Evolutionary conservation across 23 red algal species (phyloP).

Genomic region (Gracilaria domingensis): DNA sequence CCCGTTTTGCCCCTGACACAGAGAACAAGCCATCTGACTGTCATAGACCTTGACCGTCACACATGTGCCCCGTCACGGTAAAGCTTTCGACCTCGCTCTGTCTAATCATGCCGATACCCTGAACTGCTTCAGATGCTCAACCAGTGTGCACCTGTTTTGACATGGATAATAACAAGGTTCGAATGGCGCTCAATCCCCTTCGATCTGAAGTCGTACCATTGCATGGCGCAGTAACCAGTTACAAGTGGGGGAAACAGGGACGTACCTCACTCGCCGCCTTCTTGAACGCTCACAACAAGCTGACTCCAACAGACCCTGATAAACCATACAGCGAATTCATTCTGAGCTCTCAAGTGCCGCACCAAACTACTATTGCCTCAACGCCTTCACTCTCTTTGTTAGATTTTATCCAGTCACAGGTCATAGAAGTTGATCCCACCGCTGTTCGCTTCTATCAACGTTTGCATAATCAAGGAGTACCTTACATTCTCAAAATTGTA

Average conservation of each 20-base stretch:
- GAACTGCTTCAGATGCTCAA: background rate
- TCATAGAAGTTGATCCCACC: constrained; percentile 54
- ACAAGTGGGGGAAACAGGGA: constrained; percentile 49
- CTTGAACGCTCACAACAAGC: constrained; percentile 31
- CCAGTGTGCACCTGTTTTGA: background rate
- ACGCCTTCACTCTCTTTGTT: constrained; percentile 42
- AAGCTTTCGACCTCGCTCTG: background rate
- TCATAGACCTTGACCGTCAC: background rate
- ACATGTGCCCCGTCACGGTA: background rate
- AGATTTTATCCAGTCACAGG: constrained; percentile 61
- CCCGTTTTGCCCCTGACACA: background rate
- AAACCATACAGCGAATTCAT: constrained; percentile 70
- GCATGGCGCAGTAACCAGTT: constrained; percentile 27
- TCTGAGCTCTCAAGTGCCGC: constrained; percentile 42
- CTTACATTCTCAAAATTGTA: constrained; percentile 53
- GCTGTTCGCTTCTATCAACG: constrained; percentile 46
- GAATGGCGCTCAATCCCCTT: constrained; percentile 57
- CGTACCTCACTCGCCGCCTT: constrained; percentile 34
- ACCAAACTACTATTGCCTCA: constrained; percentile 8
- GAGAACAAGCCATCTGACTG: background rate
- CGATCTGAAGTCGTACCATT: constrained; percentile 35
- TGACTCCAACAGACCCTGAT: constrained; percentile 5
- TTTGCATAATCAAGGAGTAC: constrained; percentile 46
- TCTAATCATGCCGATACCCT: background rate
- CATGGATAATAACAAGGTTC: constrained; percentile 7